These are phyloP conservation scores for Phytopythium oedochilum DNA, from an alignment of 352 stramenopile species.

Conservation along the genomic window DNA sequence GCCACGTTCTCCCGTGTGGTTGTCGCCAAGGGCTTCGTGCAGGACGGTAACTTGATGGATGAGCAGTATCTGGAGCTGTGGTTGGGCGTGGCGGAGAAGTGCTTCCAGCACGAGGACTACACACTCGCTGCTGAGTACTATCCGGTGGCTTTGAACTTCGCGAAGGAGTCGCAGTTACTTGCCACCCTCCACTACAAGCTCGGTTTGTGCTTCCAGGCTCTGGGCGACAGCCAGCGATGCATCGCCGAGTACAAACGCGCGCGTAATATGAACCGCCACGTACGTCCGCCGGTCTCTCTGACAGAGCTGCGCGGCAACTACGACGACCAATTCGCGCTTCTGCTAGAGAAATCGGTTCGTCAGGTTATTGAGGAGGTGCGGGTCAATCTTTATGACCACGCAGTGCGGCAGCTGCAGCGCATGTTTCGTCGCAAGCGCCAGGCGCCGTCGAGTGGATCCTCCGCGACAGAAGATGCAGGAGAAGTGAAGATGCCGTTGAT, in stretches of 20 bases:
- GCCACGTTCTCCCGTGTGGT: constrained; percentile 41
- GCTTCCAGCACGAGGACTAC: constrained; percentile 66
- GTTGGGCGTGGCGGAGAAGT: constrained; percentile 49
- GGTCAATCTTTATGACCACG: constrained; percentile 50
- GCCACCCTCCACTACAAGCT: constrained; percentile 51
- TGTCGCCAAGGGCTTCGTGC: constrained; percentile 17
- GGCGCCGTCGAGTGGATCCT: background rate
- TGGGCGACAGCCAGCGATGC: constrained; percentile 43
- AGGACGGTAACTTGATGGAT: constrained; percentile 32
- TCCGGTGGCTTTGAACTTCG: constrained; percentile 48
- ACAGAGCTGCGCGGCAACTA: constrained; percentile 38
- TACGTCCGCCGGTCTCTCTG: constrained; percentile 32
- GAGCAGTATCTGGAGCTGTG: constrained; percentile 54
- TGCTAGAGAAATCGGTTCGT: constrained; percentile 37
- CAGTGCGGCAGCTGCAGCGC: constrained; percentile 51
- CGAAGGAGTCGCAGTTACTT: constrained; percentile 55
- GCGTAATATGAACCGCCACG: constrained; percentile 58
- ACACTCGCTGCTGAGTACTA: constrained; percentile 56
- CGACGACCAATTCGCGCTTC: constrained; percentile 36
- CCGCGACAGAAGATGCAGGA: background rate
- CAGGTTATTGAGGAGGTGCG: constrained; percentile 57
- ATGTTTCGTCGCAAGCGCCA: constrained; percentile 49
- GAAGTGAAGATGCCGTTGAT: constrained; percentile 6
- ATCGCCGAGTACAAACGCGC: constrained; percentile 64
- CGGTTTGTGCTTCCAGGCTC: constrained; percentile 48